Evolutionary conservation across 495 filamentous ascomycete genomes (phyloP).

Genomic region (Letharia lupina): DNA sequence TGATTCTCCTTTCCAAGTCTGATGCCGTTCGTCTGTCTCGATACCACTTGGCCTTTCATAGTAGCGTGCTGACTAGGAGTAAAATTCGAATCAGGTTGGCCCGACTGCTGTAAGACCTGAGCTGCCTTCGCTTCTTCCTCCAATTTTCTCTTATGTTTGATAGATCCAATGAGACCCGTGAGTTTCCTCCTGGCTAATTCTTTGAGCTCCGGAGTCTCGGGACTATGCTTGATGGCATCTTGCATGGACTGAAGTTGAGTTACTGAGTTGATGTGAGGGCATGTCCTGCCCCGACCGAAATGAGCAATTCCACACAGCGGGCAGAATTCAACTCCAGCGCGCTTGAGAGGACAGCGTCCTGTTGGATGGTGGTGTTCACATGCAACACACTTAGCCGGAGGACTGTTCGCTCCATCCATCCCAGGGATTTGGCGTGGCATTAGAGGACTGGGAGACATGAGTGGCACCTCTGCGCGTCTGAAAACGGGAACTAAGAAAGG

Average conservation of each 20-base stretch:
- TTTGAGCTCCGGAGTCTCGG: constrained; percentile 46
- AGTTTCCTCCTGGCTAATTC: constrained; percentile 48
- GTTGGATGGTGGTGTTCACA: constrained; percentile 45
- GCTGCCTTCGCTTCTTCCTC: constrained; percentile 12
- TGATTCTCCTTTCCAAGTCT: neutral
- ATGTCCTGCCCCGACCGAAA: constrained; percentile 45
- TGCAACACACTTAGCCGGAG: constrained; percentile 39
- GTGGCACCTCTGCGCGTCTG: constrained; percentile 31
- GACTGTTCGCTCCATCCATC: constrained; percentile 14
- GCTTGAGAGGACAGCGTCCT: constrained; percentile 54
- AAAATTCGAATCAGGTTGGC: neutral
- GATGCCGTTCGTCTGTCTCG: neutral
- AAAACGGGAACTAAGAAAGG: constrained; percentile 31
- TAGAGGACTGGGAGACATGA: neutral
- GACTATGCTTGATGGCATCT: constrained; percentile 47
- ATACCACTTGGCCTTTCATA: neutral
- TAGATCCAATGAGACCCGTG: constrained; percentile 42
- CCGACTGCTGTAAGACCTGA: neutral
- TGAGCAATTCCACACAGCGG: constrained; percentile 62
- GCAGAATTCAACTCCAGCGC: constrained; percentile 54
- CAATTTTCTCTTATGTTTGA: constrained; percentile 38
- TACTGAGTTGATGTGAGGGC: constrained; percentile 52
- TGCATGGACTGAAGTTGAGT: constrained; percentile 53
- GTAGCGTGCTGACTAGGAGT: neutral
- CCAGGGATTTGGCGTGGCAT: neutral